Conservation (phyloP, 1,139 yeast genomes). For the Pichia sp. region DNA sequence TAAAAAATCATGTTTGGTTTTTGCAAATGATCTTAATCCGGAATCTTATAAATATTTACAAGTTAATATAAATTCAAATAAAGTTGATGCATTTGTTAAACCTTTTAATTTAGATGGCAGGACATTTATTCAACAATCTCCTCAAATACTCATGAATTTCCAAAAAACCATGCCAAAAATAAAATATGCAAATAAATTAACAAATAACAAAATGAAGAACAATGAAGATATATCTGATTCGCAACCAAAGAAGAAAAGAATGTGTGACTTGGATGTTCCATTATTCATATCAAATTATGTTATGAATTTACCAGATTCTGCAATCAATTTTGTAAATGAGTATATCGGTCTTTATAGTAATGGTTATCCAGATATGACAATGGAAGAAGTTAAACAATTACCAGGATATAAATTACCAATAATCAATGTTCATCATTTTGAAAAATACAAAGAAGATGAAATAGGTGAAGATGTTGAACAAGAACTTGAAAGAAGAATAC, state of each 20-base stretch:
- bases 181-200: constrained; percentile 25
- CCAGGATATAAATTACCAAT: constrained; percentile 60
- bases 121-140: constrained; percentile 62
- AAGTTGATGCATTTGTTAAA: constrained; percentile 52
- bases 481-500: constrained; percentile 59
- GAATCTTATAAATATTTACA: constrained; percentile 67
- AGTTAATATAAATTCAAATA: constrained; percentile 60
- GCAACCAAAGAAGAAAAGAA: constrained; percentile 24
- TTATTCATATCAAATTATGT: constrained; percentile 64
- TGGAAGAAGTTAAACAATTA: constrained; percentile 29
- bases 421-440: constrained; percentile 89
- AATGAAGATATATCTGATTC: constrained; percentile 1
- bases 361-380: constrained; percentile 33
- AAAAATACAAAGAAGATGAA: constrained; percentile 68
- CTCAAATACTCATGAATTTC: constrained; percentile 30
- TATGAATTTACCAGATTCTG: constrained; percentile 95
- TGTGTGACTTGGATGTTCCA: constrained; percentile 44
- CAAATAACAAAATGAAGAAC: constrained; percentile 6
- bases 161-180: constrained; percentile 10
- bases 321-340: constrained; percentile 75
- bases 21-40: constrained; percentile 94
- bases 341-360: constrained; percentile 62
- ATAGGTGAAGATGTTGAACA: constrained; percentile 59
- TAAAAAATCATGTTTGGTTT: constrained; percentile 67
- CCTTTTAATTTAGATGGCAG: constrained; percentile 78